phyloP scores from a whole-genome alignment of 306 rosid genomes.

The Quercus suber region DNA sequence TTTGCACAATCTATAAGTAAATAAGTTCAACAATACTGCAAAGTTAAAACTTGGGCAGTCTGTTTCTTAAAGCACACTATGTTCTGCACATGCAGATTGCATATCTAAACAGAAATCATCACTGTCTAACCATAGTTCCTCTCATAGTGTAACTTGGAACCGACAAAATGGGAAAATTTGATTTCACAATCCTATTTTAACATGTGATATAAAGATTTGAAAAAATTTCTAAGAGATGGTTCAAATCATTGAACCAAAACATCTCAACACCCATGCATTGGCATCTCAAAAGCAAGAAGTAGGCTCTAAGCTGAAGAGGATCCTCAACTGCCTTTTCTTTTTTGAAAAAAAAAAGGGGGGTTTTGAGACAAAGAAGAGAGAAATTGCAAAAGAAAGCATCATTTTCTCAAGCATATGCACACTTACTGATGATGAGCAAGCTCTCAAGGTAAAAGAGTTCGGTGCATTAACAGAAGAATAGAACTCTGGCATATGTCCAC shows the following conservation, averaged over 20 bases:
- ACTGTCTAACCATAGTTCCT: background rate
- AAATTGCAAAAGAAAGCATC: background rate
- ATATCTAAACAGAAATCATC: background rate
- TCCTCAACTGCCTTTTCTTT: background rate
- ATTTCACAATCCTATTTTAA: background rate
- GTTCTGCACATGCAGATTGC: background rate
- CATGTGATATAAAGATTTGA: background rate
- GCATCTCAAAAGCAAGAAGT: background rate
- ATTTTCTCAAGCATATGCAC: conserved; percentile 19
- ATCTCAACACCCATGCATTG: background rate
- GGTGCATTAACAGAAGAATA: conserved; percentile 24
- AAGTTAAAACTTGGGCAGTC: background rate
- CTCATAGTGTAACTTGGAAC: background rate
- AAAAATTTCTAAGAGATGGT: background rate
- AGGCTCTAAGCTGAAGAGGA: background rate
- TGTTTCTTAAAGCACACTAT: background rate
- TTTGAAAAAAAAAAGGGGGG: too few species aligned
- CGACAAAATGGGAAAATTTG: background rate
- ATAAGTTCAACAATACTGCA: background rate
- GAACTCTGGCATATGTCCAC: conserved; percentile 32
- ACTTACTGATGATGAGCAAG: conserved; percentile 77
- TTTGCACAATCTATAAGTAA: background rate
- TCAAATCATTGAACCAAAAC: background rate
- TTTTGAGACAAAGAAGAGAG: background rate
- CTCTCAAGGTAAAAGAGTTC: conserved; percentile 42